Evolutionary conservation across 2,329 filamentous ascomycete species (phyloP).

Genomic region (Botryotinia calthae): DNA sequence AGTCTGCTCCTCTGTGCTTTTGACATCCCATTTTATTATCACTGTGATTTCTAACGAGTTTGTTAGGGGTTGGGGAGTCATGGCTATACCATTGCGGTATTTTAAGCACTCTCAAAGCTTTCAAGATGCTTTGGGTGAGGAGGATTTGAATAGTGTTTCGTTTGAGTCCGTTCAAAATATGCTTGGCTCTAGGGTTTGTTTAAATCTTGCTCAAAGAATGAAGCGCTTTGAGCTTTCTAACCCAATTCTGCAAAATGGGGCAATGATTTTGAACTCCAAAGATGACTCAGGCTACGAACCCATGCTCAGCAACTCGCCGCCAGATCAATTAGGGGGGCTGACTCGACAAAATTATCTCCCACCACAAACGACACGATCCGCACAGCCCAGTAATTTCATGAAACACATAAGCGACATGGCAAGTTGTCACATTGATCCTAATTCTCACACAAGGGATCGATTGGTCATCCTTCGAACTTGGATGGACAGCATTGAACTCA

Average conservation of each 20-base stretch:
- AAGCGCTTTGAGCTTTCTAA: background rate
- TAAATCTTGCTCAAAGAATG: conserved; percentile 3
- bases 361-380: background rate
- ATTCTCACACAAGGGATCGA: background rate
- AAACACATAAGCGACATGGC: background rate
- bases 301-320: background rate
- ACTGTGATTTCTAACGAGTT: background rate
- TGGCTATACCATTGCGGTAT: conserved; percentile 28
- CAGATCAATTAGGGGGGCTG: background rate
- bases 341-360: background rate
- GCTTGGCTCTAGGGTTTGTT: background rate
- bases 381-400: background rate
- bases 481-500: conserved; percentile 25
- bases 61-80: conserved; percentile 34
- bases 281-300: background rate
- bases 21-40: background rate
- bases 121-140: conserved; percentile 23
- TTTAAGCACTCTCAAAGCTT: conserved; percentile 25
- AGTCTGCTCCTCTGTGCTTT: background rate
- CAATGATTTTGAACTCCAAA: background rate
- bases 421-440: background rate
- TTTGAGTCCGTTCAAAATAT: background rate
- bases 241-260: background rate
- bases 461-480: conserved; percentile 25
- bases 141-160: background rate